Conservation (phyloP, 371 early-diverging fungal species). For the Quaeritorhiza haematococci region DNA sequence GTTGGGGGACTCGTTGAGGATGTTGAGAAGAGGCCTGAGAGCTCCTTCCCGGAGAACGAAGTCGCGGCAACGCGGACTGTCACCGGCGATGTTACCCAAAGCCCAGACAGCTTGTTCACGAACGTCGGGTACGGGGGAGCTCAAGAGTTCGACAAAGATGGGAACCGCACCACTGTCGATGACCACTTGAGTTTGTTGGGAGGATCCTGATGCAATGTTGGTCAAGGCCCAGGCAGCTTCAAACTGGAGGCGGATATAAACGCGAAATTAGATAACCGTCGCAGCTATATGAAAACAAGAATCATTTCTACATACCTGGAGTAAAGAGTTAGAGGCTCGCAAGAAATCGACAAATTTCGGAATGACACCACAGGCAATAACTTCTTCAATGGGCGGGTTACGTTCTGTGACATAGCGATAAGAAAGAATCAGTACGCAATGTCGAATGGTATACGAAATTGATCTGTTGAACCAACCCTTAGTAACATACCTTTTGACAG, state of each 20-base stretch:
- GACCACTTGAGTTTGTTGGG: conserved; percentile 93
- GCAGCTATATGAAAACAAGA: conserved; percentile 2
- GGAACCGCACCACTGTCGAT: conserved; percentile 92
- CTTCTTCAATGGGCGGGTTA: conserved; percentile 97
- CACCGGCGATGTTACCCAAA: conserved; percentile 99
- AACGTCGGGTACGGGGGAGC: conserved; percentile 82
- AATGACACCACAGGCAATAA: conserved; percentile 91
- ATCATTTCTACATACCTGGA: conserved; percentile 67
- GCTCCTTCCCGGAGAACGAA: conserved; percentile 84
- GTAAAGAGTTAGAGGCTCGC: conserved; percentile 62
- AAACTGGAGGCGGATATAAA: conserved; percentile 75
- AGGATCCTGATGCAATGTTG: conserved; percentile 99
- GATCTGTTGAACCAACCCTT: not conserved
- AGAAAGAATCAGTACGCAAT: too few relatives aligned
- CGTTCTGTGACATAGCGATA: conserved; percentile 61
- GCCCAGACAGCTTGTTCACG: conserved; percentile 99
- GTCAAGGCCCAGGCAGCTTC: conserved; percentile 99
- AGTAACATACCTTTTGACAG: conserved; percentile 74
- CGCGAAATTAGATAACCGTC: not conserved
- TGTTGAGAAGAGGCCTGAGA: conserved; percentile 71
- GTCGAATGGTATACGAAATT: too few relatives aligned
- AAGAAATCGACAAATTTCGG: conserved; percentile 96
- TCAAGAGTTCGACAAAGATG: conserved; percentile 85
- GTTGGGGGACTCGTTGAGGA: conserved; percentile 73
- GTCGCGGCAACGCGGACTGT: conserved; percentile 93